Evolutionary conservation across 2,329 filamentous ascomycete species (phyloP).

Genomic region (Rutstroemia sydowiana): DNA sequence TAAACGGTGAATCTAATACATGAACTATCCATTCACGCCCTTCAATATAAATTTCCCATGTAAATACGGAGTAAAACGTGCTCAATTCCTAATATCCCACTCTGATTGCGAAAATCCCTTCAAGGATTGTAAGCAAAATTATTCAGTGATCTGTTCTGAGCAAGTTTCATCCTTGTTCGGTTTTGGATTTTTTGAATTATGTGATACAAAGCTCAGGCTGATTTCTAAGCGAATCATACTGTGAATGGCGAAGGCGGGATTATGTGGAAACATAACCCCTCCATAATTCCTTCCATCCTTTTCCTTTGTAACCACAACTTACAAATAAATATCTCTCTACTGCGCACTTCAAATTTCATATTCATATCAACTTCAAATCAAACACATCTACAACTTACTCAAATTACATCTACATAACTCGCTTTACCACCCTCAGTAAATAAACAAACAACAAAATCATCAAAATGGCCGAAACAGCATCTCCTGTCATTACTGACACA

Average conservation of each 20-base stretch:
- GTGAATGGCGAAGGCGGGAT: too few relatives aligned
- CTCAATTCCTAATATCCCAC: background rate
- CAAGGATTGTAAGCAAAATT: background rate
- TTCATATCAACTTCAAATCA: background rate
- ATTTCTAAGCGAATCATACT: conserved; percentile 5
- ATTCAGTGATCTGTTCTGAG: conserved; percentile 6
- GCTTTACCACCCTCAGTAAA: background rate
- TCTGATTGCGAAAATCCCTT: background rate
- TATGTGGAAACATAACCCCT: background rate
- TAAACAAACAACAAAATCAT: background rate
- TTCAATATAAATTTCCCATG: background rate
- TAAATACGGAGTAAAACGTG: background rate
- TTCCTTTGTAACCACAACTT: background rate
- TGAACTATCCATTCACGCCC: background rate
- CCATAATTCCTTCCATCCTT: background rate
- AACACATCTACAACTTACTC: background rate
- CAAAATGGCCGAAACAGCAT: conserved; percentile 6
- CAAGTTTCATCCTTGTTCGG: conserved; percentile 9
- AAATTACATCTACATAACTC: background rate
- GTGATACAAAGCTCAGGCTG: too few relatives aligned
- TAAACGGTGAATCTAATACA: background rate
- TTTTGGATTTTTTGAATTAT: background rate
- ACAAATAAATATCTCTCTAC: background rate
- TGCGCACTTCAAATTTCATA: background rate
- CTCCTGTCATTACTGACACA: background rate